These are phyloP conservation scores for Ammopiptanthus mongolicus DNA, from an alignment of 306 rosid species.

Conservation along the genomic window DNA sequence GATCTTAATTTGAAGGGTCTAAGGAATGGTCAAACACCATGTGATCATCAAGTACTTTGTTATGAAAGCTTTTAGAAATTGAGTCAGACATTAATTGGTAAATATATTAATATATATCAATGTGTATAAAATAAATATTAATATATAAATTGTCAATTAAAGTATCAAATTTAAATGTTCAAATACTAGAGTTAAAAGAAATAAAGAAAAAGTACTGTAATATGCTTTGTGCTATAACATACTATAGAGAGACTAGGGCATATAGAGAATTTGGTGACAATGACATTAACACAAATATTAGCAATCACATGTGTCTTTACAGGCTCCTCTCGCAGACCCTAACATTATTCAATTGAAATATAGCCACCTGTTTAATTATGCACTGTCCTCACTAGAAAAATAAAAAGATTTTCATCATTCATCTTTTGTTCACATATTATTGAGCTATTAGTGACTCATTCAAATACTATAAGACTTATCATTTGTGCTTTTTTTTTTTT, in stretches of 20 bases:
- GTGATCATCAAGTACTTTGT: conserved; percentile 28
- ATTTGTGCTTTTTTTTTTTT: background rate
- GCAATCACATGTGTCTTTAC: background rate
- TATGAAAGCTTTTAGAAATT: background rate
- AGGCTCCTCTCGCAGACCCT: background rate
- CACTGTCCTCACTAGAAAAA: background rate
- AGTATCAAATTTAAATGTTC: no score
- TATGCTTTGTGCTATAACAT: background rate
- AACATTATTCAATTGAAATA: conserved; percentile 5
- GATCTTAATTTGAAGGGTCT: background rate
- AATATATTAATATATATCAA: no score
- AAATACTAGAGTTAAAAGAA: background rate
- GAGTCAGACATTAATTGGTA: no score
- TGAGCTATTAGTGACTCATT: conserved; percentile 18
- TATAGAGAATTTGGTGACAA: conserved; percentile 7
- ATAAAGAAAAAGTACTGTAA: conserved; percentile 14
- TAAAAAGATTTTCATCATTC: background rate
- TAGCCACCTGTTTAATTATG: background rate
- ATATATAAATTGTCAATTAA: no score
- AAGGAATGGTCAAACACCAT: conserved; percentile 44
- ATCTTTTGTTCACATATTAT: background rate
- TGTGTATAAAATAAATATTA: no score
- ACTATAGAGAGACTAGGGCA: background rate
- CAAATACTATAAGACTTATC: background rate
- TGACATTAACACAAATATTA: background rate